These are phyloP conservation scores for Coemansia sp. DNA, from an alignment of 192 early-diverging fungal species.

Conservation along the genomic window DNA sequence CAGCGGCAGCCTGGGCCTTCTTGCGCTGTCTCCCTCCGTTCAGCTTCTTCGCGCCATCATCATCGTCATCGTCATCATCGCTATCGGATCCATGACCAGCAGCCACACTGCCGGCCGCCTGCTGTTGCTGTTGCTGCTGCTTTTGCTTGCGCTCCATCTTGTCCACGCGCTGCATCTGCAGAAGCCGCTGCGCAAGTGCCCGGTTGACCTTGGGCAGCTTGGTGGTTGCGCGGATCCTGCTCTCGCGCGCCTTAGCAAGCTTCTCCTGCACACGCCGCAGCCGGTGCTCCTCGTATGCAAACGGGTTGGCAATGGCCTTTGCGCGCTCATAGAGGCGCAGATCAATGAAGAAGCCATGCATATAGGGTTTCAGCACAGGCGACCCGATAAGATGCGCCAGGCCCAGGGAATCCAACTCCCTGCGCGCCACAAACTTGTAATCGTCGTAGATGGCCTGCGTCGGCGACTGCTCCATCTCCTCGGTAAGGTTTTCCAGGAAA, in stretches of 20 bases:
- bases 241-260: conserved; percentile 79
- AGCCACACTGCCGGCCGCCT: no score
- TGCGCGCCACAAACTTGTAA: conserved; percentile 95
- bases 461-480: conserved; percentile 88
- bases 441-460: conserved; percentile 88
- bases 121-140: not conserved
- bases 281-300: conserved; percentile 91
- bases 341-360: conserved; percentile 99
- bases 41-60: conserved; percentile 48
- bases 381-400: conserved; percentile 92
- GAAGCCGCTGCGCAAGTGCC: conserved; percentile 73
- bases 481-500: conserved; percentile 96
- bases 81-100: not conserved
- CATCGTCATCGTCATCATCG: conserved; percentile 27
- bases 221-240: conserved; percentile 83
- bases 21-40: conserved; percentile 50
- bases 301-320: conserved; percentile 92
- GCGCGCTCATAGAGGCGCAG: conserved; percentile 94
- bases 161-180: conserved; percentile 48
- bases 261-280: conserved; percentile 76
- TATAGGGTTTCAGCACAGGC: conserved; percentile 90
- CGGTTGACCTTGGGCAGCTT: conserved; percentile 94
- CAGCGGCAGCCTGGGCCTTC: conserved; percentile 51
- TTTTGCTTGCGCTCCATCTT: conserved; percentile 40
- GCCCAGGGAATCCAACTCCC: conserved; percentile 81